These are phyloP conservation scores for Claviceps sp. DNA, from an alignment of 2,329 filamentous ascomycete species.

Conservation along the genomic window DNA sequence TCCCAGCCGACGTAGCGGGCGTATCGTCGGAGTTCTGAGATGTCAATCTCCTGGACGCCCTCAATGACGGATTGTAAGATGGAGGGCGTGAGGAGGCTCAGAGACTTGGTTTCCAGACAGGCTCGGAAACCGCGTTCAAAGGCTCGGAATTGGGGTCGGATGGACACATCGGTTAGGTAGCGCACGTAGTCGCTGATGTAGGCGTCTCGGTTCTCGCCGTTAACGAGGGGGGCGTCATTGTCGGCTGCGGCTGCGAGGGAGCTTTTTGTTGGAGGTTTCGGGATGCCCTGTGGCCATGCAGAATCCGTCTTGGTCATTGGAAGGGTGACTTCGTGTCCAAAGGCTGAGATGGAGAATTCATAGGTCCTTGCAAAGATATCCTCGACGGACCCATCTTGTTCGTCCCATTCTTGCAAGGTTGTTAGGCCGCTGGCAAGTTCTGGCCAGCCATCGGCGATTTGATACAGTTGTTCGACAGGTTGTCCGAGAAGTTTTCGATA, in stretches of 20 bases:
- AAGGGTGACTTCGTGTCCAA: slow-evolving; percentile 42
- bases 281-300: slow-evolving; percentile 41
- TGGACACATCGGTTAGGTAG: slow-evolving; percentile 67
- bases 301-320: slow-evolving; percentile 35
- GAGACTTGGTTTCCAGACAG: slow-evolving; percentile 56
- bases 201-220: slow-evolving; percentile 59
- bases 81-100: slow-evolving; percentile 57
- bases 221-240: slow-evolving; percentile 59
- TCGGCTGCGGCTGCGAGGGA: slow-evolving; percentile 1
- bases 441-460: slow-evolving; percentile 82
- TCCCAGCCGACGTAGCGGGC: slow-evolving; percentile 76
- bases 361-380: slow-evolving; percentile 78
- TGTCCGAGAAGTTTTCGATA: slow-evolving; percentile 68
- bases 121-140: slow-evolving; percentile 71
- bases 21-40: slow-evolving; percentile 55
- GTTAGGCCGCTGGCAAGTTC: slow-evolving; percentile 63
- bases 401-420: slow-evolving; percentile 62
- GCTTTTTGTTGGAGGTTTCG: slow-evolving; percentile 17
- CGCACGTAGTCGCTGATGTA: slow-evolving; percentile 78
- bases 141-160: slow-evolving; percentile 64
- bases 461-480: slow-evolving; percentile 54
- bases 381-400: slow-evolving; percentile 59
- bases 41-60: slow-evolving; percentile 68
- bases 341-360: slow-evolving; percentile 58
- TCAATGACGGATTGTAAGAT: slow-evolving; percentile 70